Evolutionary conservation across 257 asterid species (phyloP), one percentile per base, ranked within the genome.

Genomic region (Penstemon newberryi): DNA sequence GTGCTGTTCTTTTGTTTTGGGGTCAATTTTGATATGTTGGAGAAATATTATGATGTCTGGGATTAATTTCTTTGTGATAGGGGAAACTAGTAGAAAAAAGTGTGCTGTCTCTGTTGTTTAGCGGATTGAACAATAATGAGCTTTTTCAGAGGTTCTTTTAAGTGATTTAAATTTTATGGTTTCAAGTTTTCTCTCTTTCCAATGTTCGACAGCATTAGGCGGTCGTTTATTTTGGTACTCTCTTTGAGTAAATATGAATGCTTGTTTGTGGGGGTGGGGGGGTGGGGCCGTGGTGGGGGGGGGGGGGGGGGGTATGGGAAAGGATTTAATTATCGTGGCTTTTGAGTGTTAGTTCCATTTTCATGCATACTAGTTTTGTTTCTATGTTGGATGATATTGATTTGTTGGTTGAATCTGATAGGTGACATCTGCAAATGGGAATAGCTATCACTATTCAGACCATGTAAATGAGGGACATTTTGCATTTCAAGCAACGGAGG

Each of bases 361-460:
- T 18, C 40, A 3, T 60, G 36, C 12, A 40, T 60, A 50, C 67
- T 62, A 13, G 11, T 18, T 45, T 25, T 7, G n/a, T 51, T 63
- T 8, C 45, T 9, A 8, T 37, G 33, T 2, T 40, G 15, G 33
- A 38, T 36, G 5, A 39, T 71, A 8, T 53, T 40, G 65, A 25
- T 71, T 73, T 68, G 53, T 25, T 3, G 25, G 72, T 4, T 50
- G 58, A 3, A 73, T 36, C 5, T 66, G 52, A 44, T 72, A 92
- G 98, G 98, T 93, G 71, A 88, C 97, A 51, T 93, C 98, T 7
- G 66, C 94, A 19, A 69, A 81, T 75, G 98, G 96, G 59, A 85
- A 85, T 80, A 90, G 78, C 81, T 88, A 88, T 79, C 98, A 93
- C 79, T 72, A 85, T 59, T 73, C 89, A 0, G 97, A 93, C 56